A percentile compares a stretch with the other conserved stretches of the same genome.
Evolutionary conservation across 2,329 filamentous ascomycete genomes (phyloP).

Genomic region (Davidsoniella neocaledoniae): DNA sequence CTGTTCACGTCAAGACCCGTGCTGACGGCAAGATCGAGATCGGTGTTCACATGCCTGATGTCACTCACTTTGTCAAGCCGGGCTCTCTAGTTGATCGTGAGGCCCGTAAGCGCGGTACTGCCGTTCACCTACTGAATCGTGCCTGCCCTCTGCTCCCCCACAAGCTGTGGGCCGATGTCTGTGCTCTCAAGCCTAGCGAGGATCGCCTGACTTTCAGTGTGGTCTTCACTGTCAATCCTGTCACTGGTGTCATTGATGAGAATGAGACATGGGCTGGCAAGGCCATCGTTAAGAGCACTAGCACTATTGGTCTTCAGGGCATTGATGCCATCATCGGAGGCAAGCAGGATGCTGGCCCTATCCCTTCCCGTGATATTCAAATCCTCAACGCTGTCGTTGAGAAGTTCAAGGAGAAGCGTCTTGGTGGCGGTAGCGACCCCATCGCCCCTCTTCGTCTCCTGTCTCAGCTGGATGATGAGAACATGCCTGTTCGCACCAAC

Average conservation of each 20-base stretch:
- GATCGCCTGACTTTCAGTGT: slow-evolving; percentile 85
- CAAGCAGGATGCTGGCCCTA: slow-evolving; percentile 33
- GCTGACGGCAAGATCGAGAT: slow-evolving; percentile 79
- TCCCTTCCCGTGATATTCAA: slow-evolving; percentile 60
- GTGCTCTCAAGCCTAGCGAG: slow-evolving; percentile 71
- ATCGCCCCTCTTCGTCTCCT: slow-evolving; percentile 77
- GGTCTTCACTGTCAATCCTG: slow-evolving; percentile 75
- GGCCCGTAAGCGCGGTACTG: slow-evolving; percentile 93
- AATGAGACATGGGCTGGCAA: slow-evolving; percentile 90
- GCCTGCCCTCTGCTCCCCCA: slow-evolving; percentile 75
- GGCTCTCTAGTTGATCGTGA: slow-evolving; percentile 93
- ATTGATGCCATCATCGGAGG: slow-evolving; percentile 68
- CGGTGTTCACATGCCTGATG: slow-evolving; percentile 85
- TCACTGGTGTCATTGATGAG: slow-evolving; percentile 62
- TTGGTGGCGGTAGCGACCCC: slow-evolving; percentile 61
- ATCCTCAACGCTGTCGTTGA: slow-evolving; percentile 66
- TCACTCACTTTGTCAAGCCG: slow-evolving; percentile 90
- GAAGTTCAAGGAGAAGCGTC: slow-evolving; percentile 78
- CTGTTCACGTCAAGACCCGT: slow-evolving; percentile 75
- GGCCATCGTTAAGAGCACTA: slow-evolving; percentile 78
- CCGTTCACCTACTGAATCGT: slow-evolving; percentile 85
- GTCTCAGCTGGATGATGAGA: slow-evolving; percentile 93
- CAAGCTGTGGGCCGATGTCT: slow-evolving; percentile 71
- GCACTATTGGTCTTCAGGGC: slow-evolving; percentile 69
- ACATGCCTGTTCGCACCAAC: slow-evolving; percentile 90